Evolutionary conservation across 331 rosid genomes (phyloP), one percentile per base, ranked within the genome.

Genomic region (Quercus phellos): DNA sequence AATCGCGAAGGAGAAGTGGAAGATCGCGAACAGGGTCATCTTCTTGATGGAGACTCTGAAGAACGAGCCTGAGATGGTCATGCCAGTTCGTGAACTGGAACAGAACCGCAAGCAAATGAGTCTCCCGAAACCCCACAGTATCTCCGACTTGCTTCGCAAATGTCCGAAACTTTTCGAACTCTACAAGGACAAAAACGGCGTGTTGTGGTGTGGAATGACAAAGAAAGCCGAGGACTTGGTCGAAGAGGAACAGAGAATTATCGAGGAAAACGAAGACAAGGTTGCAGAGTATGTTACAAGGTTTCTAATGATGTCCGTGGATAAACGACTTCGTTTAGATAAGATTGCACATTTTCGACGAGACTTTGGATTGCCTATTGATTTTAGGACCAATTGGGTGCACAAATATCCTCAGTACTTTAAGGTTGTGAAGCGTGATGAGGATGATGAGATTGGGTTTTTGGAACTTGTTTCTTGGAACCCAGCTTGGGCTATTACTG

Each of bases 161-260:
- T 84, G 87, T 0, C 97, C 95, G 2, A 89, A 89, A 4, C 79
- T 94, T 18, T 94, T 90, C 59, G 93, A 94, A 17, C 72, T 90
- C 8, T 88, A 88, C 74, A 86, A 87, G 85, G 97, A 90, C 70
- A 87, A 68, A 0, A 87, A 82, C 6, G 89, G 91, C 22, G 77
- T 88, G 18, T 74, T 90, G 1, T 90, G 97, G 98, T 89, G 97
- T 26, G 97, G 98, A 10, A 81, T 90, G 89, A 90, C 97, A 4
- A 55, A 75, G 34, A 75, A 75, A 79, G 97, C 88, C 1, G 95
- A 92, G 77, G 77, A 79, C 6, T 80, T 94, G 74, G 76, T 92
- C 34, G 85, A 83, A 71, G 90, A 92, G 73, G 90, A 90, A 53
- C 79, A 84, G 61, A 87, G 78, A 76, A 55, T 90, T 5, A 68